These are phyloP conservation scores for Spirogloea muscicola DNA, from an alignment of 139 green algal species.

Conservation along the genomic window DNA sequence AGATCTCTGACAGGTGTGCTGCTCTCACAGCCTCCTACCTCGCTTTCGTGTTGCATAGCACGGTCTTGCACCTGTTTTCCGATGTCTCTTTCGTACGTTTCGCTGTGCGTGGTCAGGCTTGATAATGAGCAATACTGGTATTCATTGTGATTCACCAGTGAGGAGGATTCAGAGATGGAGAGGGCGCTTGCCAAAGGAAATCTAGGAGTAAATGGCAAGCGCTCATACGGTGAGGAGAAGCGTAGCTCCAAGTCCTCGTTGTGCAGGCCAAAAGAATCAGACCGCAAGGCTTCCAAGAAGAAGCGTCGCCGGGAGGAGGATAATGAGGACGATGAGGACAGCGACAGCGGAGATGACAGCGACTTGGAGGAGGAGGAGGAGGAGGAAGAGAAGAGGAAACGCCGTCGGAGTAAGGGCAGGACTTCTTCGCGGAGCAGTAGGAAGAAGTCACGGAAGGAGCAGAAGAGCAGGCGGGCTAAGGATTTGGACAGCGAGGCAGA, in stretches of 20 bases:
- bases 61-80: too few relatives aligned
- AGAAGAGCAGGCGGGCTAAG: slow-evolving; percentile 8
- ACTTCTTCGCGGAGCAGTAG: slow-evolving; percentile 31
- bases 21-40: too few relatives aligned
- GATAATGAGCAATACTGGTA: not conserved
- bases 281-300: too few relatives aligned
- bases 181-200: slow-evolving; percentile 17
- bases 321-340: slow-evolving; percentile 8
- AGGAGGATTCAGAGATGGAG: slow-evolving; percentile 39
- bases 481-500: slow-evolving; percentile 16
- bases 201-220: not conserved
- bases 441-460: slow-evolving; percentile 11
- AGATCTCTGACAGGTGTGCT: too few relatives aligned
- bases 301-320: slow-evolving; percentile 11
- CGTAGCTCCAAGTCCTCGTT: not conserved
- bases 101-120: not conserved
- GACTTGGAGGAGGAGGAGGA: not conserved
- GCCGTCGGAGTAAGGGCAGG: slow-evolving; percentile 1
- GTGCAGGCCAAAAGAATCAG: too few relatives aligned
- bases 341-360: not conserved
- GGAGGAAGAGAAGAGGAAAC: slow-evolving; percentile 20
- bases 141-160: slow-evolving; percentile 29
- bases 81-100: not conserved
- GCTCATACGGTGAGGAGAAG: not conserved
- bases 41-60: too few relatives aligned